phyloP scores from a whole-genome alignment of 1,284 basidiomycete genomes.

The Trichosporon sp. region DNA sequence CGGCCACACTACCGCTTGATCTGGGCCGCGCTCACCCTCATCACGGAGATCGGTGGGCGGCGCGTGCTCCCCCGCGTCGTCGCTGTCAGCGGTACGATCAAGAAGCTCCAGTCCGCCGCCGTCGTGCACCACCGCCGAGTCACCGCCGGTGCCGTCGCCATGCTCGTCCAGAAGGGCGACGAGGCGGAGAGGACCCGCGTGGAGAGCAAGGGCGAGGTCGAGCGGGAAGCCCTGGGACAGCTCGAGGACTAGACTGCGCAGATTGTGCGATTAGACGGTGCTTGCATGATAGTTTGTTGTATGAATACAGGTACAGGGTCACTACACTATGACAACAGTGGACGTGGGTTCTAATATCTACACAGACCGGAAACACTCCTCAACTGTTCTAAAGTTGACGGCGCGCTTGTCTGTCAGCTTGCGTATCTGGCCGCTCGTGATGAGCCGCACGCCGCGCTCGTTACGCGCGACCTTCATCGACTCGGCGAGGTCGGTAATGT shows the following conservation, averaged over 20 bases:
- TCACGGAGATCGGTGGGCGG: conserved; percentile 20
- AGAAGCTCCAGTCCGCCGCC: conserved; percentile 41
- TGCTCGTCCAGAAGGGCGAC: conserved; percentile 17
- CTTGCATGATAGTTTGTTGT: conserved; percentile 10
- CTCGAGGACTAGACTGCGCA: conserved; percentile 16
- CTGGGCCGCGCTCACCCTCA: conserved; percentile 32
- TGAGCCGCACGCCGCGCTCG: conserved; percentile 14
- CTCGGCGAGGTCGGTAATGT: conserved; percentile 9
- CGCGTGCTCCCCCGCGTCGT: conserved; percentile 40
- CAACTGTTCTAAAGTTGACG: conserved; percentile 9
- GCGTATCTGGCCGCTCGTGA: conserved; percentile 5
- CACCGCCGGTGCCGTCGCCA: conserved; percentile 24
- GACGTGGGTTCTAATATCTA: not conserved
- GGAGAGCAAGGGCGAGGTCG: conserved; percentile 8
- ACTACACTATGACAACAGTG: not conserved
- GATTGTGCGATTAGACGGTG: not conserved
- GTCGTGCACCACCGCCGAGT: conserved; percentile 41
- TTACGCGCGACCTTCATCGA: conserved; percentile 21
- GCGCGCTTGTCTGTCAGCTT: conserved; percentile 10
- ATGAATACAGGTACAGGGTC: conserved; percentile 12
- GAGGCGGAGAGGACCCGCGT: conserved; percentile 17
- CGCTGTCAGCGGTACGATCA: conserved; percentile 44
- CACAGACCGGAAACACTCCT: conserved; percentile 13
- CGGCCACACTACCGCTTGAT: conserved; percentile 39
- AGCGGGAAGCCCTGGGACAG: conserved; percentile 13